Base-by-base conservation (phyloP, 371 early-diverging fungal species). In the Funneliformis caledonium region DNA sequence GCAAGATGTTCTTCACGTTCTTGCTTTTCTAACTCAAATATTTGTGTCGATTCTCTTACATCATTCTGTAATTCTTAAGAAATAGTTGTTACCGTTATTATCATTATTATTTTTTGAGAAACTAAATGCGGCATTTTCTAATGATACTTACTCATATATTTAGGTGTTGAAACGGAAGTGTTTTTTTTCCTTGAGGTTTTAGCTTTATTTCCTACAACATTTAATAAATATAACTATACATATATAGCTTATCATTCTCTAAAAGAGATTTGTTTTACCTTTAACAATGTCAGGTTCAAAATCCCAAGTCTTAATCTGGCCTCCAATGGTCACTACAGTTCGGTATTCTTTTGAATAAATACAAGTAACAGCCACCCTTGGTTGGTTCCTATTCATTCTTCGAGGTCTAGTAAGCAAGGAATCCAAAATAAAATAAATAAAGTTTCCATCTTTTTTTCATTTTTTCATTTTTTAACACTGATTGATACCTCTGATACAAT, bases 241-340 rank as follows among this genome's bases (percentile, higher is more conserved):
- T 4, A 1, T 4, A 60, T 64, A 11, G 5, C 1, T 11, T 12
- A 64, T 26, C 31, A 64, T 64, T 62, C 9, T 64, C 22, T 64
- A 11, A 31, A 64, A 31, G 22, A 12, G 5, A 11, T 31, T 9
- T 14, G 26, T 11, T 14, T 31, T 64, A 64, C 64, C 33, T 64
- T 22, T 31, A 33, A 22, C n/a, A 64, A 26, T 64, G 14, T 12
- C 64, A 26, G 87, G 84, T 10, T 88, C 85, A 72, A 89, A 88
- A 75, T 88, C 87, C 88, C 88, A 88, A 9, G 85, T 80, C 76
- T 88, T 89, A 74, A 89, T 77, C 60, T 86, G 83, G 42, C 86
- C 82, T 5, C 89, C 89, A 43, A 88, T 85, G 0, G 85, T 85
- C 1, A 86, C 87, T 1, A 88, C 85, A 43, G 87, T 87, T 65